phyloP scores from a whole-genome alignment of 2,329 filamentous ascomycete species.

The Fusarium tjaetaba region DNA sequence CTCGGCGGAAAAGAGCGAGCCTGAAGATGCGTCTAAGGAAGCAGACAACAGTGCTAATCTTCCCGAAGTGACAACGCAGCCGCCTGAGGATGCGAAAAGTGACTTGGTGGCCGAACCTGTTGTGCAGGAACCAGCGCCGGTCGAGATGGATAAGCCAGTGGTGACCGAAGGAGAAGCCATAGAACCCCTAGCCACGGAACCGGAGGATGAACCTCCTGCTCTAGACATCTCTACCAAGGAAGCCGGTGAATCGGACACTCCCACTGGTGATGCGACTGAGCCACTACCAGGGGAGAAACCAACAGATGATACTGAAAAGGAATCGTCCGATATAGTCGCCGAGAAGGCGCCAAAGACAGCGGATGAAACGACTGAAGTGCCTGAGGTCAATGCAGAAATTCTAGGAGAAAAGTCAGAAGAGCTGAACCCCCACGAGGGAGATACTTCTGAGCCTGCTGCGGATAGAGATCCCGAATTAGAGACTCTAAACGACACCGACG shows the following conservation, averaged over 20 bases:
- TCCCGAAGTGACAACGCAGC: conserved; percentile 3
- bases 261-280: not conserved
- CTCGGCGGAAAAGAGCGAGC: not conserved
- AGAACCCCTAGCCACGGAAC: not conserved
- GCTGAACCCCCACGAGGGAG: not conserved
- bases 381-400: not conserved
- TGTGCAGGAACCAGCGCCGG: not conserved
- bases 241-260: not conserved
- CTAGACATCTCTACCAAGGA: conserved; percentile 5
- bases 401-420: conserved; percentile 2
- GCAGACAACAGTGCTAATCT: not conserved
- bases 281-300: not conserved
- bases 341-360: not conserved
- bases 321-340: not conserved
- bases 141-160: not conserved
- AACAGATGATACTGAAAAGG: not conserved
- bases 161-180: not conserved
- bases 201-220: not conserved
- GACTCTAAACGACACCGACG: not conserved
- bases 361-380: not conserved
- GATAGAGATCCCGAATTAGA: conserved; percentile 15
- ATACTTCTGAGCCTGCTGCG: not conserved
- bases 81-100: not conserved
- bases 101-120: not conserved
- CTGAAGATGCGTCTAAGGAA: not conserved